Percentiles rank a stretch among this genome's conserved stretches.
Conservation (phyloP, 805 yeast genomes). For the Saccharomyces jurei region DNA sequence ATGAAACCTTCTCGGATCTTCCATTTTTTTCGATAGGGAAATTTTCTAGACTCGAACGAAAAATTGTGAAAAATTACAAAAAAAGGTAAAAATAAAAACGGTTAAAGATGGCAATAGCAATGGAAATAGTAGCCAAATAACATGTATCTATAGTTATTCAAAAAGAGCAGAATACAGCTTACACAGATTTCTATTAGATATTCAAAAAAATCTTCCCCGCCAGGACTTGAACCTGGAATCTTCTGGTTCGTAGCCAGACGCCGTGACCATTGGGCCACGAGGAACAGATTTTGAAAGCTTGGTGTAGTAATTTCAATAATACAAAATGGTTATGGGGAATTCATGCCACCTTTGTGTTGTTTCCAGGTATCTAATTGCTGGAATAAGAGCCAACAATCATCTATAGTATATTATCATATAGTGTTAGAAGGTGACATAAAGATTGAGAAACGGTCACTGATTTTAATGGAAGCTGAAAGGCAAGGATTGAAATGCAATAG, state of each 20-base stretch:
- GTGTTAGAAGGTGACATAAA: too few species aligned
- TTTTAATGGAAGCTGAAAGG: too few species aligned
- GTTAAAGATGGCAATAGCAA: neutral
- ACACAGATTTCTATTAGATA: neutral
- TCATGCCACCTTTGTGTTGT: too few species aligned
- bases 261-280: conserved; percentile 73
- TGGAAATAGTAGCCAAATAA: neutral
- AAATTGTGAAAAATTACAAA: neutral
- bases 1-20: neutral
- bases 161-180: neutral
- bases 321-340: too few species aligned
- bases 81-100: neutral
- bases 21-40: neutral
- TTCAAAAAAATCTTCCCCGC: conserved; percentile 35
- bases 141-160: neutral
- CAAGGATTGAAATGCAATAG: too few species aligned
- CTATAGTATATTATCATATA: too few species aligned
- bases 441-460: too few species aligned
- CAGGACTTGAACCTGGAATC: conserved; percentile 52
- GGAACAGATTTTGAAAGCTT: conserved; percentile 34
- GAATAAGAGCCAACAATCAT: too few species aligned
- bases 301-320: too few species aligned
- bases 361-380: too few species aligned
- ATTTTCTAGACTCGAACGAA: neutral
- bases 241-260: conserved; percentile 60